Evolutionary conservation across 75 land plant species (phyloP).

Genomic region (Picea glauca): DNA sequence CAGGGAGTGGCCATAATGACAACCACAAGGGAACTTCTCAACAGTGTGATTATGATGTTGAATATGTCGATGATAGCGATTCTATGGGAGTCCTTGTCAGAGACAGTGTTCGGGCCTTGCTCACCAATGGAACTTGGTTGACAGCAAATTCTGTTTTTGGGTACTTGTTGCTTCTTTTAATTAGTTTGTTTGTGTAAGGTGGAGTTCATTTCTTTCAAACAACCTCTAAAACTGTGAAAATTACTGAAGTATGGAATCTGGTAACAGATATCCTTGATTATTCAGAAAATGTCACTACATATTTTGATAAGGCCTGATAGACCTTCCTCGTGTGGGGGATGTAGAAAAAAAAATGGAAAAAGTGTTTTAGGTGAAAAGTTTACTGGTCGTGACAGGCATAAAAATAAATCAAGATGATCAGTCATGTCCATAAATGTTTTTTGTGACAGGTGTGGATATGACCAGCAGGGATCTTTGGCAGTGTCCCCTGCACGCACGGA

Average conservation of each 20-base stretch:
- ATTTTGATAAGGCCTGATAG: neutral
- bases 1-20: neutral
- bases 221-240: neutral
- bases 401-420: neutral
- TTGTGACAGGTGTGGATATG: constrained; percentile 68
- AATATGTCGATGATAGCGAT: constrained; percentile 29
- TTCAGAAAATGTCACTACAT: neutral
- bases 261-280: neutral
- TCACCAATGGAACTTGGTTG: constrained; percentile 13
- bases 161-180: constrained; percentile 7
- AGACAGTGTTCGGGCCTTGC: constrained; percentile 7
- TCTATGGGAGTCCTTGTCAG: constrained; percentile 33
- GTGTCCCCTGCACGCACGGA: constrained; percentile 44
- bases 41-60: constrained; percentile 38
- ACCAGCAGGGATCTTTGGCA: constrained; percentile 52
- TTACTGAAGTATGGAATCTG: neutral
- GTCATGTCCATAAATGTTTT: neutral
- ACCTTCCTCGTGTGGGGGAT: neutral
- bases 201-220: neutral
- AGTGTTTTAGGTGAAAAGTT: no score
- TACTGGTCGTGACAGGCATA: neutral
- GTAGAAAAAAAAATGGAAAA: neutral
- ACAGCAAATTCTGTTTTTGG: constrained; percentile 25
- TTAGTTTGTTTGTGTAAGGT: no score
- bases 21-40: neutral